phyloP scores from a whole-genome alignment of 108 stramenopile genomes.

The Nitzschia sp. region DNA sequence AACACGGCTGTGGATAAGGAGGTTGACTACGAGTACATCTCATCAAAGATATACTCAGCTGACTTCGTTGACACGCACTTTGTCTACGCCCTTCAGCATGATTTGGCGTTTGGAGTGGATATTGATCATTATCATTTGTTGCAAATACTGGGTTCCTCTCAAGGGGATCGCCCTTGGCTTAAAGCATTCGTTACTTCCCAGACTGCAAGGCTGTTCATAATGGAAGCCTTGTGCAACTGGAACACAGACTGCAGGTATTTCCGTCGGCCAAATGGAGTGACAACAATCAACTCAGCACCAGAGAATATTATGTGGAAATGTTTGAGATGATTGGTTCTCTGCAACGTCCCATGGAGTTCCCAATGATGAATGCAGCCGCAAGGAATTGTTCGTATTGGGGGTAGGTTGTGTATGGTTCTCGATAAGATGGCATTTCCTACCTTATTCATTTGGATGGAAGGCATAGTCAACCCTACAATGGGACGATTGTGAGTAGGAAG shows the following conservation, averaged over 20 bases:
- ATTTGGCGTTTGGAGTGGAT: neutral
- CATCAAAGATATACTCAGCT: too few species aligned
- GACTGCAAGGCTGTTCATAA: neutral
- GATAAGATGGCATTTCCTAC: neutral
- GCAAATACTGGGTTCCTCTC: neutral
- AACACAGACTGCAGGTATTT: neutral
- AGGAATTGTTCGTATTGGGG: constrained; percentile 2
- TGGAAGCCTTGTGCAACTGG: neutral
- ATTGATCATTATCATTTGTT: neutral
- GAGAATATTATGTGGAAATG: constrained; percentile 2
- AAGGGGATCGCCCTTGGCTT: neutral
- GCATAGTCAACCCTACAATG: neutral
- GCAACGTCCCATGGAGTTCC: neutral
- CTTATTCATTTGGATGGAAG: constrained; percentile 8
- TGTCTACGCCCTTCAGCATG: constrained; percentile 3
- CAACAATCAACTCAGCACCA: constrained; percentile 11
- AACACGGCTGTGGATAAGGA: too few species aligned
- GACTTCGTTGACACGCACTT: neutral
- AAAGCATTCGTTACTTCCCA: neutral
- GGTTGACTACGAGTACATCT: too few species aligned
- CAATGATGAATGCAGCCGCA: neutral
- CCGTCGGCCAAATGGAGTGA: constrained; percentile 3
- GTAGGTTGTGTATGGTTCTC: neutral
- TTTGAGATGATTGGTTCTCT: neutral
- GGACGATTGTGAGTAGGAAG: too few species aligned